Conservation (phyloP, 169 alveolate species). For the Eimeria tenella region DNA sequence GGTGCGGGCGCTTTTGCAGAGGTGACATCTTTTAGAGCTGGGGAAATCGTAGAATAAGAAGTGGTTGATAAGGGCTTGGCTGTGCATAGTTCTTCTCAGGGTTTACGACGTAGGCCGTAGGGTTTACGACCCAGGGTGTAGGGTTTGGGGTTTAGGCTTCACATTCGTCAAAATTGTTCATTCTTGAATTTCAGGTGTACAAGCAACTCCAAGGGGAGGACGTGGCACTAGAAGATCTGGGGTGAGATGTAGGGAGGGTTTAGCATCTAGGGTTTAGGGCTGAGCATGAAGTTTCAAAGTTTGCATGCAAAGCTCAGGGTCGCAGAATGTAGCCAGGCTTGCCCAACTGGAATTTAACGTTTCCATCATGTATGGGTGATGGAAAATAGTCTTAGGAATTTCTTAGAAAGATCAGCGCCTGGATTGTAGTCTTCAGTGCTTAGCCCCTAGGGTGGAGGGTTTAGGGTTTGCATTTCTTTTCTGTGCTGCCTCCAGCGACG, state of each 20-base stretch:
- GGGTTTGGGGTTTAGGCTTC: background rate
- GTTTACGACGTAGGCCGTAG: background rate
- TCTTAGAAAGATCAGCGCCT: background rate
- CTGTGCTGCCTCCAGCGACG: background rate
- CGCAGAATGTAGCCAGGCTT: background rate
- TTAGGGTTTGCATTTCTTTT: background rate
- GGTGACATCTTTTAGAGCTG: no score
- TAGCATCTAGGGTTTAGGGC: background rate
- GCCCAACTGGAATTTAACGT: no score
- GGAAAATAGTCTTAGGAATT: no score
- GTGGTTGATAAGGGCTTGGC: background rate
- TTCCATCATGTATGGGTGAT: no score
- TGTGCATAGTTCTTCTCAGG: background rate
- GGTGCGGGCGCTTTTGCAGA: no score
- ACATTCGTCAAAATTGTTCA: background rate
- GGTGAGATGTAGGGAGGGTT: background rate
- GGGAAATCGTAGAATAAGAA: no score
- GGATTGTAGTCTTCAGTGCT: background rate
- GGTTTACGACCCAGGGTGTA: background rate
- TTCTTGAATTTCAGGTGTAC: conserved; percentile 8
- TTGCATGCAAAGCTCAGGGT: background rate
- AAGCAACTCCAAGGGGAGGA: conserved; percentile 27
- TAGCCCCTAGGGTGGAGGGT: background rate
- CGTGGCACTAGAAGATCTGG: conserved; percentile 46
- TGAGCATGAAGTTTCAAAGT: background rate